phyloP scores from a whole-genome alignment of 2,329 filamentous ascomycete species.

The Penicillium polonicum region DNA sequence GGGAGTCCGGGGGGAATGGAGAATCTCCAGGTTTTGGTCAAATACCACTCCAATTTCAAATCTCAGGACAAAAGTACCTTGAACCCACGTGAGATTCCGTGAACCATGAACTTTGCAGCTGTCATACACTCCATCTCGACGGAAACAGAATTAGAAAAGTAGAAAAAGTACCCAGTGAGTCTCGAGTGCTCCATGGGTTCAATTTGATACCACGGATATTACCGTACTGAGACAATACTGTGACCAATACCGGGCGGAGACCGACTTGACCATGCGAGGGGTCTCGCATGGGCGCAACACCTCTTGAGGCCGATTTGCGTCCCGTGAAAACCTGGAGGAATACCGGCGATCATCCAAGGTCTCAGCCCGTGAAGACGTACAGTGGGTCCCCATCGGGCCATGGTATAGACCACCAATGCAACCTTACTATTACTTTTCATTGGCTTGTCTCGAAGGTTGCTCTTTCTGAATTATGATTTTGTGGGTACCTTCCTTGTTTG shows the following conservation, averaged over 20 bases:
- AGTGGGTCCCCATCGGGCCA: neutral
- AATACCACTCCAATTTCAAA: neutral
- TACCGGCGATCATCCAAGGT: neutral
- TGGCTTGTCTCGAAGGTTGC: neutral
- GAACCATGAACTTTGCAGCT: neutral
- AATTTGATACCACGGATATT: neutral
- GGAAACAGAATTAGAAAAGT: neutral
- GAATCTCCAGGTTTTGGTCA: constrained; percentile 8
- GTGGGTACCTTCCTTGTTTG: constrained; percentile 2
- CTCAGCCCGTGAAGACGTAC: neutral
- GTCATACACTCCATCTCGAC: constrained; percentile 1
- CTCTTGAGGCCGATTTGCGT: neutral
- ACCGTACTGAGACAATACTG: neutral
- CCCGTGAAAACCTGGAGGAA: neutral
- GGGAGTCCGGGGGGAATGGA: constrained; percentile 7
- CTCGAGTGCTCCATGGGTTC: neutral
- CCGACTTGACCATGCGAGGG: neutral
- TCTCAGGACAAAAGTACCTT: neutral
- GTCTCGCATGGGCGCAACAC: neutral
- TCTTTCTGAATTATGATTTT: neutral
- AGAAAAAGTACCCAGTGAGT: neutral
- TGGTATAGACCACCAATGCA: constrained; percentile 1
- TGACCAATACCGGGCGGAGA: neutral
- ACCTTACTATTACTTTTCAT: neutral
- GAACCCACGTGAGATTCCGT: neutral